phyloP scores from a whole-genome alignment of 768 basidiomycete species.

The Nidularia sp. region DNA sequence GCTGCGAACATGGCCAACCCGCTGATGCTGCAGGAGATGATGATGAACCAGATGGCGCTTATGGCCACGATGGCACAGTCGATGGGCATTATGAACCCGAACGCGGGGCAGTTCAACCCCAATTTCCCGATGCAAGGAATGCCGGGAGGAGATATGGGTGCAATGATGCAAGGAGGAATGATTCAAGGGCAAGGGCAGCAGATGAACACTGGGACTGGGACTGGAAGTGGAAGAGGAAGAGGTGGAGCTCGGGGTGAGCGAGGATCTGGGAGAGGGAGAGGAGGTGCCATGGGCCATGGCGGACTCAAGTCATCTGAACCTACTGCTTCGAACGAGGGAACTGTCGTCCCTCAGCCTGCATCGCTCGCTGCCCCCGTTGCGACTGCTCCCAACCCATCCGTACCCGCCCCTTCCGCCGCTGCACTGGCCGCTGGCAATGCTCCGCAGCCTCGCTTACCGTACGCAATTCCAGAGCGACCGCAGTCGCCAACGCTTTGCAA shows the following conservation, averaged over 20 bases:
- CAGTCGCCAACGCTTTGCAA: conserved; percentile 93
- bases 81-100: conserved; percentile 72
- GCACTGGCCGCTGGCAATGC: conserved; percentile 17
- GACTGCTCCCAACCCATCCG: conserved; percentile 21
- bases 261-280: conserved; percentile 9
- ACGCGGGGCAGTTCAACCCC: conserved; percentile 50
- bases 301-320: conserved; percentile 6
- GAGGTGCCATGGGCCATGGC: conserved; percentile 1
- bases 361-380: conserved; percentile 22
- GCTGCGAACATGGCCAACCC: conserved; percentile 56
- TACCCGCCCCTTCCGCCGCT: conserved; percentile 10
- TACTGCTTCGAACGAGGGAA: conserved; percentile 5
- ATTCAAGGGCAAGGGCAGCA: conserved; percentile 27
- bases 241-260: conserved; percentile 48
- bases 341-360: conserved; percentile 7
- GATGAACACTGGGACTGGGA: no score
- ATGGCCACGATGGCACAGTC: conserved; percentile 90
- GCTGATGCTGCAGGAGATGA: conserved; percentile 79
- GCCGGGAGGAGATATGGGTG: conserved; percentile 51
- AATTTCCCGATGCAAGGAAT: conserved; percentile 60
- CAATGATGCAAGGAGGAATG: conserved; percentile 39
- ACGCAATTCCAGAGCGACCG: conserved; percentile 69
- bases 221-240: conserved; percentile 40
- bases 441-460: conserved; percentile 36
- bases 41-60: conserved; percentile 89